phyloP scores from a whole-genome alignment of 2,329 filamentous ascomycete genomes.

The Nigrograna mackinnonii region DNA sequence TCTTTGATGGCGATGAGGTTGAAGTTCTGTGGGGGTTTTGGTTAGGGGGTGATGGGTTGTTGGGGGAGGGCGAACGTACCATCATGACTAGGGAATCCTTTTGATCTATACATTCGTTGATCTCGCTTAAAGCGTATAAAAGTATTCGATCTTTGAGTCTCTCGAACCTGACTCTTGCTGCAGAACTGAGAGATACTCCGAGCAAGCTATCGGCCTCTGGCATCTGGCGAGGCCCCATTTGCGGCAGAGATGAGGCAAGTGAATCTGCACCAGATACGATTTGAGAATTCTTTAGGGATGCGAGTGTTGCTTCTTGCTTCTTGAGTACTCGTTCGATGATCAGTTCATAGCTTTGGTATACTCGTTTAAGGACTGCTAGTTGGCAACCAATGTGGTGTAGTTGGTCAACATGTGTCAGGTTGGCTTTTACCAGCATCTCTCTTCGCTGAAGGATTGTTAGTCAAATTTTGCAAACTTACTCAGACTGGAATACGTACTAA shows the following conservation, averaged over 20 bases:
- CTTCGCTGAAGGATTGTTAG: constrained; percentile 40
- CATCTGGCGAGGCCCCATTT: constrained; percentile 20
- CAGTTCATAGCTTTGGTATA: constrained; percentile 64
- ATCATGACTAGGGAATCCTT: constrained; percentile 72
- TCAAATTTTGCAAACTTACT: constrained; percentile 1
- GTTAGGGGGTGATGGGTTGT: background rate
- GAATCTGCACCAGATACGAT: constrained; percentile 38
- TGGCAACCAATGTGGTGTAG: constrained; percentile 65
- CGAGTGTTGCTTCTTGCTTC: constrained; percentile 46
- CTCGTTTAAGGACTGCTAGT: constrained; percentile 61
- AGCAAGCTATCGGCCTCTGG: constrained; percentile 44
- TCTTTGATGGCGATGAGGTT: constrained; percentile 77
- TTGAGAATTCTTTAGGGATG: constrained; percentile 49
- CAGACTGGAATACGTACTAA: constrained; percentile 45
- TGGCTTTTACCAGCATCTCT: constrained; percentile 58
- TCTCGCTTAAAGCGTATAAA: constrained; percentile 64
- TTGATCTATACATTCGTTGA: constrained; percentile 67
- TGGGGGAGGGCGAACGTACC: constrained; percentile 51
- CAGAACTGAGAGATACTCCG: constrained; percentile 49
- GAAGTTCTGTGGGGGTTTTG: constrained; percentile 65
- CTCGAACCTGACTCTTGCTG: constrained; percentile 62
- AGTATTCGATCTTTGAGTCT: constrained; percentile 62
- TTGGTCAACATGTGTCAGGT: constrained; percentile 51
- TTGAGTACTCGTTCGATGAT: constrained; percentile 63
- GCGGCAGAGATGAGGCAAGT: constrained; percentile 25